Conservation (phyloP, 2,329 filamentous ascomycete species). For the Sphaerulina populicola region DNA sequence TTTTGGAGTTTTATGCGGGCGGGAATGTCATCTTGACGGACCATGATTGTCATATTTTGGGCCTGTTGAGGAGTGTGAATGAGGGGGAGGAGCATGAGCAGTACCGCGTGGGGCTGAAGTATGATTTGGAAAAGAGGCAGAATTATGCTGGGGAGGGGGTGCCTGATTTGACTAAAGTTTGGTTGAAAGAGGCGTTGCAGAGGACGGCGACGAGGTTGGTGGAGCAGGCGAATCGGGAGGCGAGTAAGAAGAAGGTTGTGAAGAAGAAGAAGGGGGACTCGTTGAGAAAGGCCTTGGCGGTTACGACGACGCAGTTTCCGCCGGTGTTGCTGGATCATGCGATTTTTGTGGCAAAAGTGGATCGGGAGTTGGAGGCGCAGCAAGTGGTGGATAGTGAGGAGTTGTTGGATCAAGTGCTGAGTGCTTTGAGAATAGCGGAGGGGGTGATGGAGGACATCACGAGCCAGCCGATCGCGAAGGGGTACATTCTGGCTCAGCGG, state of each 20-base stretch:
- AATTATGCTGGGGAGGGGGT: conserved; percentile 60
- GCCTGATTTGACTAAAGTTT: conserved; percentile 64
- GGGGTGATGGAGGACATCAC: conserved; percentile 62
- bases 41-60: conserved; percentile 69
- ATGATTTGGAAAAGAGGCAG: conserved; percentile 72
- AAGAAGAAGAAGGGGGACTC: conserved; percentile 66
- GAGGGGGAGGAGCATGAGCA: conserved; percentile 79
- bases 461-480: conserved; percentile 56
- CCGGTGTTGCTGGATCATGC: conserved; percentile 82
- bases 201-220: conserved; percentile 55
- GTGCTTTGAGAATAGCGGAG: conserved; percentile 61
- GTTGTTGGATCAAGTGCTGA: conserved; percentile 58
- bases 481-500: conserved; percentile 77
- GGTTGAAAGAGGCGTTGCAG: conserved; percentile 61
- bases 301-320: conserved; percentile 79
- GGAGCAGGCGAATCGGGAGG: conserved; percentile 40
- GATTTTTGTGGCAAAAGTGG: conserved; percentile 60
- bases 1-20: conserved; percentile 90
- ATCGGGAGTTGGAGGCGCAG: conserved; percentile 58
- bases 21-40: conserved; percentile 94
- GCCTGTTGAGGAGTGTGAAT: conserved; percentile 68
- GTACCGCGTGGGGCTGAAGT: conserved; percentile 66
- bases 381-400: conserved; percentile 60
- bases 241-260: conserved; percentile 50
- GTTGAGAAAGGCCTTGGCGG: conserved; percentile 69